Base-by-base conservation (phyloP, 495 filamentous ascomycete species). In the Eremomyces bilateralis region DNA sequence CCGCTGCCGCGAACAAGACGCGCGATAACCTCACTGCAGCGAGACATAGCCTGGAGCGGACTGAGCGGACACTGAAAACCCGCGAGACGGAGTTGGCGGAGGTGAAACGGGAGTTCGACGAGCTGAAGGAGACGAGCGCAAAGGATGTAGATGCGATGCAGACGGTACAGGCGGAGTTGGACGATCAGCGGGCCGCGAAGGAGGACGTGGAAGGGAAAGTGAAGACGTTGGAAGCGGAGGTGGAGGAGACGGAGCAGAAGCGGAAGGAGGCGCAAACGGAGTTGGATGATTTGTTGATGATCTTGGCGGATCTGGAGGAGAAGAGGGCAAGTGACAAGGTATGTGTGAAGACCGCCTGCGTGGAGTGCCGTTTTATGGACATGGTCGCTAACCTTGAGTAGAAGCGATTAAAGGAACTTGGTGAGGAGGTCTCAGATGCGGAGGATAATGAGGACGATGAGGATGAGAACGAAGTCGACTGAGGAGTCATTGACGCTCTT, bases 351-450 rank as follows among this genome's bases (percentile, higher is more conserved):
- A 32, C 3, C 4, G 6, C 13, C 13, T 1, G 1, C 10, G 20
- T 31, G 19, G 4, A 27, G n/a, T 11, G 11, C 12, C n/a, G n/a
- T n/a, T n/a, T n/a, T n/a, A n/a, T n/a, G n/a, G n/a, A n/a, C n/a
- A 13, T 11, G 10, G 29, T 12, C 11, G 31, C 47, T 50, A 35
- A 45, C 20, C 5, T 4, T 21, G n/a, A 31, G 19, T 20, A 53
- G 50, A 48, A 53, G 50, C 50, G 49, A 33, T 37, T 56, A n/a
- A 56, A 54, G 37, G 52, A 51, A 28, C 34, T 58, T 8, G 54
- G 54, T 13, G 49, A 55, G 25, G 49, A 52, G 28, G 42, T 52
- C 15, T 56, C 44, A 4, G 54, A 58, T 21, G 48, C 29, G 1
- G 53, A 56, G 32, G 53, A 50, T 20, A 52, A 54, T 2, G 52